phyloP scores from a whole-genome alignment of 495 filamentous ascomycete species.

The Podospora comata region DNA sequence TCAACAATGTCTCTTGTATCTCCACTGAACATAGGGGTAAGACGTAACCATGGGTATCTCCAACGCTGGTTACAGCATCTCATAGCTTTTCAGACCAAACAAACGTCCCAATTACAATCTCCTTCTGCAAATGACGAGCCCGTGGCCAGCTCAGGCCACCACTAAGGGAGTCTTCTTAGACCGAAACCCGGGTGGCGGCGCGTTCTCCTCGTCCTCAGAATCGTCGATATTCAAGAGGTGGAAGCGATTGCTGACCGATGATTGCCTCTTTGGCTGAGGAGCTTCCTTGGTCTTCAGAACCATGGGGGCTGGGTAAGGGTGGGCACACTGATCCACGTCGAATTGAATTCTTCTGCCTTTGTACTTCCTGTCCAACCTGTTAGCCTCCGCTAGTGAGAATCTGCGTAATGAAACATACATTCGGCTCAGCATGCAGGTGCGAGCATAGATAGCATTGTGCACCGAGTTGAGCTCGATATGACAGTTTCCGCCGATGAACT shows the following conservation, averaged over 20 bases:
- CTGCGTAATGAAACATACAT: slow-evolving; percentile 30
- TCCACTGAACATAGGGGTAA: background rate
- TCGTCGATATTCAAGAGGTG: slow-evolving; percentile 55
- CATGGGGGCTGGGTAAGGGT: slow-evolving; percentile 43
- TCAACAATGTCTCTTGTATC: background rate
- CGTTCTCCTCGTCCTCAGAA: slow-evolving; percentile 35
- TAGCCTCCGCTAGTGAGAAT: background rate
- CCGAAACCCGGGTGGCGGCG: slow-evolving; percentile 25
- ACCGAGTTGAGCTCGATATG: slow-evolving; percentile 75
- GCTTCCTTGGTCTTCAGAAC: slow-evolving; percentile 35
- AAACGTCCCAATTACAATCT: background rate
- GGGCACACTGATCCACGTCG: slow-evolving; percentile 70
- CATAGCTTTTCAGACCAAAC: background rate
- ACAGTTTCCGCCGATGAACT: slow-evolving; percentile 54
- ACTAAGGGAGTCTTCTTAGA: slow-evolving; percentile 26
- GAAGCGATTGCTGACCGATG: slow-evolving; percentile 57
- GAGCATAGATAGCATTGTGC: slow-evolving; percentile 69
- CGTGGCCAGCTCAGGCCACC: background rate
- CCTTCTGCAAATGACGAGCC: background rate
- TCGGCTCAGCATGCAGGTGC: slow-evolving; percentile 76
- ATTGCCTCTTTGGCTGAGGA: slow-evolving; percentile 36
- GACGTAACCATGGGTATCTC: background rate
- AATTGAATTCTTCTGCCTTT: slow-evolving; percentile 70
- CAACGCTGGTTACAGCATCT: background rate
- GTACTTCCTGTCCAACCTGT: slow-evolving; percentile 50